Evolutionary conservation across 805 yeast species (phyloP).

Genomic region (Ogataea methanolica): DNA sequence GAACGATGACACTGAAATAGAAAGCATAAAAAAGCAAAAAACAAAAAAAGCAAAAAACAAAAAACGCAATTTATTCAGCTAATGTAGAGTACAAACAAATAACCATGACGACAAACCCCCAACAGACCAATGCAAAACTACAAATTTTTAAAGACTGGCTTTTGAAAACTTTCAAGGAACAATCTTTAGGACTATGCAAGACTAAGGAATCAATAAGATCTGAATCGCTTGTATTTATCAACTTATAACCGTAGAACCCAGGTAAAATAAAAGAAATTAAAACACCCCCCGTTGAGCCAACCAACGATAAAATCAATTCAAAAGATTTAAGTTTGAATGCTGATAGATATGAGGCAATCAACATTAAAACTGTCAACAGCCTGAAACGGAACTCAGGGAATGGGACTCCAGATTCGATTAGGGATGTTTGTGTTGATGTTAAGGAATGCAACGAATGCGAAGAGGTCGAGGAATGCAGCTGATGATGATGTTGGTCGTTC

Average conservation of each 20-base stretch:
- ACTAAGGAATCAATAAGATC: conserved; percentile 9
- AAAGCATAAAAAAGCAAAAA: not conserved
- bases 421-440: not conserved
- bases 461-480: not conserved
- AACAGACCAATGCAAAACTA: conserved; percentile 40
- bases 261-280: conserved; percentile 75
- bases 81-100: conserved; percentile 49
- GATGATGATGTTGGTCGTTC: not conserved
- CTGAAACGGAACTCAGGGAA: conserved; percentile 43
- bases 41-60: not conserved
- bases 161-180: conserved; percentile 17
- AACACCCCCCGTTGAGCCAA: conserved; percentile 83
- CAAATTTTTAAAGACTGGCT: conserved; percentile 12
- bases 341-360: conserved; percentile 44
- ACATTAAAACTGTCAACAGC: conserved; percentile 43
- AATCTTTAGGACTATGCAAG: conserved; percentile 20
- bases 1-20: not conserved
- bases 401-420: conserved; percentile 33
- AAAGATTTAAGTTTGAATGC: conserved; percentile 60
- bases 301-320: conserved; percentile 65
- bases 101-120: conserved; percentile 54
- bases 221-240: conserved; percentile 33
- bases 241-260: conserved; percentile 67
- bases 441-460: not conserved
- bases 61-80: conserved; percentile 24